Percentiles rank a stretch among this genome's conserved stretches.
Conservation (phyloP, 108 stramenopile species). For the Stephanodiscus triporus region DNA sequence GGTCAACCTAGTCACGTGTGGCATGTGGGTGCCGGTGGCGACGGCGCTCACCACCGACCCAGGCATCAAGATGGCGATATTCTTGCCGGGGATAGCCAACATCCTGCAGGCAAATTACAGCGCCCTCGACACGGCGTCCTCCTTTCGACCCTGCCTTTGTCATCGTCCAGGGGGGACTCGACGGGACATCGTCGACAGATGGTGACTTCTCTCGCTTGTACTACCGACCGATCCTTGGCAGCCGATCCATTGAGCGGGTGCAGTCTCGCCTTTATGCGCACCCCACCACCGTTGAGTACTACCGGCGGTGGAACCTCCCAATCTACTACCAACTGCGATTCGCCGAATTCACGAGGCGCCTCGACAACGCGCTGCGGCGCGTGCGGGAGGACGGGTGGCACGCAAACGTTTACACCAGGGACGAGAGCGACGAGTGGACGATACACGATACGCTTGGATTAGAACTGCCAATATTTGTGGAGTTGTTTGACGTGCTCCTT, state of each 20-base stretch:
- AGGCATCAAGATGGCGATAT: slow-evolving; percentile 86
- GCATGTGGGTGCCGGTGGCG: slow-evolving; percentile 88
- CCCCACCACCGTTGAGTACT: slow-evolving; percentile 84
- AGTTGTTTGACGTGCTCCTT: slow-evolving; percentile 71
- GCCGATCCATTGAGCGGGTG: slow-evolving; percentile 51
- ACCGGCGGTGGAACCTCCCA: slow-evolving; percentile 86
- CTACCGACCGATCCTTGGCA: slow-evolving; percentile 54
- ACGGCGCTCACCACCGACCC: slow-evolving; percentile 89
- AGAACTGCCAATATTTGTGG: slow-evolving; percentile 81
- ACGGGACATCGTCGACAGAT: too few relatives aligned
- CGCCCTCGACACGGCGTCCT: slow-evolving; percentile 67
- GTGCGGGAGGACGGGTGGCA: slow-evolving; percentile 77
- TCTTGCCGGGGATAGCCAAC: slow-evolving; percentile 89
- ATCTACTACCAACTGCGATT: slow-evolving; percentile 92
- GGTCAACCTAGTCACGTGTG: slow-evolving; percentile 82
- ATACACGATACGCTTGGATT: slow-evolving; percentile 64
- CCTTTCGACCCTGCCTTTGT: slow-evolving; percentile 34
- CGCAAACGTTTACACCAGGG: slow-evolving; percentile 75
- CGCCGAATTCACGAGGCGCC: slow-evolving; percentile 78
- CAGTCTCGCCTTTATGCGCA: slow-evolving; percentile 81
- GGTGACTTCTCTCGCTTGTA: slow-evolving; percentile 57
- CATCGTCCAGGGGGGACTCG: not conserved
- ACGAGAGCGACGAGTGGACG: slow-evolving; percentile 21
- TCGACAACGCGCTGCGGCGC: slow-evolving; percentile 71
- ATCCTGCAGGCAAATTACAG: slow-evolving; percentile 86